Percentiles rank a stretch among this genome's conserved stretches.
phyloP scores from a whole-genome alignment of 441 rosid genomes.

The Pelargonium australe region DNA sequence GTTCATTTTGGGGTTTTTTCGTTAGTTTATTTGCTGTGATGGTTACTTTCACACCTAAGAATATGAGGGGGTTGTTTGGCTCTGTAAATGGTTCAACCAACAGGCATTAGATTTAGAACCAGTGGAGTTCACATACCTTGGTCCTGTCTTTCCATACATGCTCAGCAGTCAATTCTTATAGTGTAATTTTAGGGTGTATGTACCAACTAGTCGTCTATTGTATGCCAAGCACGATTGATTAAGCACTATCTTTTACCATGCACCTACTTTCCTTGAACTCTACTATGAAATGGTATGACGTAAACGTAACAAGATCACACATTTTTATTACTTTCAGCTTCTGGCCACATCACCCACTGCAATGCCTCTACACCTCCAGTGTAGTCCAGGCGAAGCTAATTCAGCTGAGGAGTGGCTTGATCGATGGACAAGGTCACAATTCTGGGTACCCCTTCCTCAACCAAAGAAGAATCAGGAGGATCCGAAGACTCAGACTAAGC shows the following conservation, averaged over 20 bases:
- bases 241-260: too few species aligned
- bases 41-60: not conserved
- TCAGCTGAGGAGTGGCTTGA: conserved; percentile 58
- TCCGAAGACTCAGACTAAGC: conserved; percentile 35
- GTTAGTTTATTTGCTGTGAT: not conserved
- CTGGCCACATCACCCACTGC: conserved; percentile 40
- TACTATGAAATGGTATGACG: not conserved
- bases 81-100: not conserved
- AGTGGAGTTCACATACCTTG: too few species aligned
- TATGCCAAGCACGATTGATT: not conserved
- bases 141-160: too few species aligned
- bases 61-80: not conserved
- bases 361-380: conserved; percentile 43
- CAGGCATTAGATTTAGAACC: not conserved
- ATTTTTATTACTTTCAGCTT: conserved; percentile 41
- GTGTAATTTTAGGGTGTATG: not conserved
- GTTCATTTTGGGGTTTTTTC: not conserved
- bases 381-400: conserved; percentile 50
- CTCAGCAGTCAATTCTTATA: not conserved
- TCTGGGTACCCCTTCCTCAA: conserved; percentile 47
- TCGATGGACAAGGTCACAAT: conserved; percentile 62
- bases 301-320: not conserved
- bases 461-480: conserved; percentile 27
- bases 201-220: not conserved
- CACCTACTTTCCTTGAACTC: not conserved